phyloP scores from a whole-genome alignment of 192 early-diverging fungal species.

The Backusella sp. region DNA sequence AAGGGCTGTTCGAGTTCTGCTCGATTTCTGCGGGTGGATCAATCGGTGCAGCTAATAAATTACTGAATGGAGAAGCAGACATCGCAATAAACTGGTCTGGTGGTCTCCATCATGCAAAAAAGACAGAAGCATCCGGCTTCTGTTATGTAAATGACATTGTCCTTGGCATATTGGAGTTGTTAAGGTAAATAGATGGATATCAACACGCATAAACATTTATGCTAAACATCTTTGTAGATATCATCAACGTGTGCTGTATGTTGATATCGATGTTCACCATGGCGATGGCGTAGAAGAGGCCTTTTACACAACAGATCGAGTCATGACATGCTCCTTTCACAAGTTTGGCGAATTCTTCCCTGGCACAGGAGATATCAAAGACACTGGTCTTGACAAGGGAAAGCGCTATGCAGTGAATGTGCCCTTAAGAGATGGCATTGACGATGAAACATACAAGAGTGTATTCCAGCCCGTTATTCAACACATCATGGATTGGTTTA shows the following conservation, averaged over 20 bases:
- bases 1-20: conserved; percentile 95
- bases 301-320: conserved; percentile 98
- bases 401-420: conserved; percentile 95
- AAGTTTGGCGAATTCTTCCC: conserved; percentile 99
- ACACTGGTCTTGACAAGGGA: conserved; percentile 89
- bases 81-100: conserved; percentile 90
- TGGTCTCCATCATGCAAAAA: conserved; percentile 83
- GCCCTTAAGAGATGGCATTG: conserved; percentile 91
- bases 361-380: conserved; percentile 94
- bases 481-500: conserved; percentile 91
- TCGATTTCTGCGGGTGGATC: conserved; percentile 89
- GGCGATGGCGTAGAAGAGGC: conserved; percentile 99
- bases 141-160: conserved; percentile 98
- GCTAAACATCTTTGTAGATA: conserved; percentile 41
- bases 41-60: conserved; percentile 75
- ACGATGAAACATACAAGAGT: conserved; percentile 87
- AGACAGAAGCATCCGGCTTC: conserved; percentile 87
- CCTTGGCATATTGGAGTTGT: conserved; percentile 79
- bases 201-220: background rate
- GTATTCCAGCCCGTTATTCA: conserved; percentile 83
- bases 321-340: conserved; percentile 99
- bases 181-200: conserved; percentile 47
- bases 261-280: conserved; percentile 99
- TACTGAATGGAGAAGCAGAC: conserved; percentile 57
- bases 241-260: conserved; percentile 91